Evolutionary conservation across 805 yeast genomes (phyloP).

Genomic region (Starmerella asiatica): DNA sequence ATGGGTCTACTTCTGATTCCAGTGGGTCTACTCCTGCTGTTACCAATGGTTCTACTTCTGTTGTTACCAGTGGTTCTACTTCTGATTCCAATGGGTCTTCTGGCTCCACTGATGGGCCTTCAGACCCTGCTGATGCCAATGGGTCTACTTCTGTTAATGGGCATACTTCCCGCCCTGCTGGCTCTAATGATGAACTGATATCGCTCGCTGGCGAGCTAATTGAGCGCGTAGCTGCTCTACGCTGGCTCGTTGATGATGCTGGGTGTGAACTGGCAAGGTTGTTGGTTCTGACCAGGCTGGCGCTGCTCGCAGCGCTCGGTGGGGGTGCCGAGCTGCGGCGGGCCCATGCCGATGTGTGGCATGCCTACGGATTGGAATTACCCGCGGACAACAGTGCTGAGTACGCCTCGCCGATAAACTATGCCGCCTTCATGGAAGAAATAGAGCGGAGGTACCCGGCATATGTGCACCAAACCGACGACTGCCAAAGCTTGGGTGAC

Average conservation of each 20-base stretch:
- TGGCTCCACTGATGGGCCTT: too few relatives aligned
- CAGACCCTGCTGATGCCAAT: too few relatives aligned
- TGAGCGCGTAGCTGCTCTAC: conserved; percentile 10
- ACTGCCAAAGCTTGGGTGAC: conserved; percentile 29
- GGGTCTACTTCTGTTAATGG: too few relatives aligned
- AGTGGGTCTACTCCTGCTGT: too few relatives aligned
- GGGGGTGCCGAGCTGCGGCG: conserved; percentile 30
- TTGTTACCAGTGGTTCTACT: too few relatives aligned
- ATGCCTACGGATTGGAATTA: conserved; percentile 29
- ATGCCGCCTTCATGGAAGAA: conserved; percentile 65
- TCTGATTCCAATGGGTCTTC: too few relatives aligned
- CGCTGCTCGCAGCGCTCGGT: conserved; percentile 45
- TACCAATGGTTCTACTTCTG: too few relatives aligned
- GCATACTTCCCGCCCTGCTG: too few relatives aligned
- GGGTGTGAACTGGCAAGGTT: conserved; percentile 3
- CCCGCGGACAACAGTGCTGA: conserved; percentile 16
- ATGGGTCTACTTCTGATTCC: too few relatives aligned
- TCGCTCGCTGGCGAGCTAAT: conserved; percentile 7
- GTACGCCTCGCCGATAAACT: conserved; percentile 68
- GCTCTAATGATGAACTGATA: conserved; percentile 7
- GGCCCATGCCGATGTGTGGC: conserved; percentile 37
- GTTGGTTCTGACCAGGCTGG: conserved; percentile 11
- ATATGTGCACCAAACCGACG: conserved; percentile 37
- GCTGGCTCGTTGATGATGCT: conserved; percentile 16
- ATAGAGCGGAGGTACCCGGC: conserved; percentile 49